Evolutionary conservation across 2,329 filamentous ascomycete species (phyloP).

Genomic region (Daldinia sp.): DNA sequence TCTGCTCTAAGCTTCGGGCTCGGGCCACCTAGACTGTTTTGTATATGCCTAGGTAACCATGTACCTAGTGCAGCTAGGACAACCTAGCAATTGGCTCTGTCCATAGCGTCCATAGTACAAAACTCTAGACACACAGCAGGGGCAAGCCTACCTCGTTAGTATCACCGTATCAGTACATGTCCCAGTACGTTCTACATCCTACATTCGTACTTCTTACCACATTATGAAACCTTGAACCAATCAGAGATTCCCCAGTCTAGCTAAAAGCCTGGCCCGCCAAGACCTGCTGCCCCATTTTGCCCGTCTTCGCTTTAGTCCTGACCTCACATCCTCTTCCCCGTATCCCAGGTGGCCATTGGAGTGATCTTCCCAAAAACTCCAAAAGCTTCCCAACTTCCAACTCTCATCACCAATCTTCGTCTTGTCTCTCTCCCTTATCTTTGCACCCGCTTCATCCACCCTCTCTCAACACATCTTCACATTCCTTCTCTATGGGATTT

Average conservation of each 20-base stretch:
- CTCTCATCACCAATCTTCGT: constrained; percentile 38
- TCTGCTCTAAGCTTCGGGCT: constrained; percentile 14
- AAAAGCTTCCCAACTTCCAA: constrained; percentile 47
- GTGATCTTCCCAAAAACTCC: constrained; percentile 44
- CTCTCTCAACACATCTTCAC: constrained; percentile 50
- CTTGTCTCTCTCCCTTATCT: constrained; percentile 39
- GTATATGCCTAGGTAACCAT: not conserved
- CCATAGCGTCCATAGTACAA: not conserved
- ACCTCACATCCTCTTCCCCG: constrained; percentile 44
- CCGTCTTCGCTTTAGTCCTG: constrained; percentile 42
- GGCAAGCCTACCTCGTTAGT: constrained; percentile 28
- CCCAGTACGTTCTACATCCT: not conserved
- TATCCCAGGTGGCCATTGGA: constrained; percentile 42
- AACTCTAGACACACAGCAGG: constrained; percentile 34
- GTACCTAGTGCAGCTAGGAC: constrained; percentile 1
- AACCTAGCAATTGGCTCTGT: constrained; percentile 5
- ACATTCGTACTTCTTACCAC: constrained; percentile 39
- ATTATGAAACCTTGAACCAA: constrained; percentile 38
- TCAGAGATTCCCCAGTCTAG: constrained; percentile 24
- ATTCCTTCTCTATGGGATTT: constrained; percentile 52
- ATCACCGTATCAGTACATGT: constrained; percentile 15
- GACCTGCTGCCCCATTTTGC: constrained; percentile 40
- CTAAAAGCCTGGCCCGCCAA: constrained; percentile 41
- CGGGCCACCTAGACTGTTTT: constrained; percentile 3
- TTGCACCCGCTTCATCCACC: constrained; percentile 41